Percentiles rank a stretch among this genome's conserved stretches.
phyloP scores from a whole-genome alignment of 139 green algal genomes.

The Raphidocelis subcapitata region DNA sequence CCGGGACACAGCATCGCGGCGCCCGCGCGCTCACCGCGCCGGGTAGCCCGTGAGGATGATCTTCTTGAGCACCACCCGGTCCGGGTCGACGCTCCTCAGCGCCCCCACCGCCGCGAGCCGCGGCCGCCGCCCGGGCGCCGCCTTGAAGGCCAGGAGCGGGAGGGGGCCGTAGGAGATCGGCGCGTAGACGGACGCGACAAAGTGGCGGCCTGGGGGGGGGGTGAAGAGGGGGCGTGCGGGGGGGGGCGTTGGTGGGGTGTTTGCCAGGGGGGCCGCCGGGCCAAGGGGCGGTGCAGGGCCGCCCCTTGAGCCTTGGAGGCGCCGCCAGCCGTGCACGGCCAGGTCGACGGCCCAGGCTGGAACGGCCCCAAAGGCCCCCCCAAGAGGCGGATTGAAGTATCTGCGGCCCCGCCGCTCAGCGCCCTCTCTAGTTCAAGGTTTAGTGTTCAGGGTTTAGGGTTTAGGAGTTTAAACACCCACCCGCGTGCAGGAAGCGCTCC shows the following conservation, averaged over 20 bases:
- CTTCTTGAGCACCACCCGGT: conserved; percentile 89
- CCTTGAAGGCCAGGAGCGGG: conserved; percentile 91
- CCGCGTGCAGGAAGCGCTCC: conserved; percentile 85
- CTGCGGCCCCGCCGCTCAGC: no score
- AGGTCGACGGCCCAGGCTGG: no score
- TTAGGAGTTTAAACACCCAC: not conserved
- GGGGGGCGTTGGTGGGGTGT: no score
- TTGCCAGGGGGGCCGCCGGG: no score
- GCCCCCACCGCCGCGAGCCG: conserved; percentile 61
- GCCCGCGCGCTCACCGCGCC: not conserved
- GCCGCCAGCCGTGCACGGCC: no score
- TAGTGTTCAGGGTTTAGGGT: no score
- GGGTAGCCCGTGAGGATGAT: conserved; percentile 72
- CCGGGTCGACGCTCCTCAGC: conserved; percentile 75
- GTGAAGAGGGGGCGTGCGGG: not conserved
- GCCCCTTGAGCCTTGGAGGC: no score
- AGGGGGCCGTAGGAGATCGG: conserved; percentile 86
- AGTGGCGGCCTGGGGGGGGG: conserved; percentile 34
- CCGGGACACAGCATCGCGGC: no score
- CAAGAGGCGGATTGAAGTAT: no score
- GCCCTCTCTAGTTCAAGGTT: no score
- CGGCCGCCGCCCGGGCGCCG: conserved; percentile 3
- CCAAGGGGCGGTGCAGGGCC: no score
- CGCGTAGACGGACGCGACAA: conserved; percentile 75
- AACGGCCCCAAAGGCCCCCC: no score